Conservation (phyloP, 2,329 filamentous ascomycete species). For the Penicillium corylophilum region DNA sequence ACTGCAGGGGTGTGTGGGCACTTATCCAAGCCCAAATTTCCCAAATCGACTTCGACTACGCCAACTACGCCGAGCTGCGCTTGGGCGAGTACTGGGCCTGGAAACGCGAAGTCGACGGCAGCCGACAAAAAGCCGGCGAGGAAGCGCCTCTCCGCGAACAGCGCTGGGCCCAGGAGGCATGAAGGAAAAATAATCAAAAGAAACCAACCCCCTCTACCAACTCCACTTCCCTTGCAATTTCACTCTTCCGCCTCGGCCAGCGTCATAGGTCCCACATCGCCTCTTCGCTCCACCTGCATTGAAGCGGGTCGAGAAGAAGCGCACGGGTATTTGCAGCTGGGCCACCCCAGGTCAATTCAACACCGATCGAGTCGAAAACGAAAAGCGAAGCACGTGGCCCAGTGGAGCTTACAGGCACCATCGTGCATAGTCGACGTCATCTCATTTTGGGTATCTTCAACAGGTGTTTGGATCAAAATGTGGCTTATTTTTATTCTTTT, state of each 20-base stretch:
- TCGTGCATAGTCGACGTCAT: neutral
- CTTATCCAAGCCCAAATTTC: slow-evolving; percentile 92
- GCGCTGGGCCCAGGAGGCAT: slow-evolving; percentile 68
- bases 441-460: neutral
- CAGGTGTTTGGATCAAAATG: neutral
- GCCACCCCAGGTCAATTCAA: neutral
- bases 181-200: slow-evolving; percentile 7
- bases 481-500: neutral
- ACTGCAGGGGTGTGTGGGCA: slow-evolving; percentile 87
- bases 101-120: slow-evolving; percentile 71
- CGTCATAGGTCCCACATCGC: neutral
- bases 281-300: neutral
- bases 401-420: neutral
- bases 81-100: slow-evolving; percentile 92
- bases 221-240: neutral
- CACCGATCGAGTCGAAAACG: neutral
- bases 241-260: neutral
- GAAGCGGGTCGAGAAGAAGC: neutral
- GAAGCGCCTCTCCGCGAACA: slow-evolving; percentile 73
- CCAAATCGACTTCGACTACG: slow-evolving; percentile 96
- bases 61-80: slow-evolving; percentile 80
- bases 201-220: neutral
- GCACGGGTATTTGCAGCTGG: neutral
- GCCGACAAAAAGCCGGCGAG: slow-evolving; percentile 53
- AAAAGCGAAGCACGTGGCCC: neutral